Base-by-base conservation (phyloP, 148 eudicot genomes). In the Cornus controversa region DNA sequence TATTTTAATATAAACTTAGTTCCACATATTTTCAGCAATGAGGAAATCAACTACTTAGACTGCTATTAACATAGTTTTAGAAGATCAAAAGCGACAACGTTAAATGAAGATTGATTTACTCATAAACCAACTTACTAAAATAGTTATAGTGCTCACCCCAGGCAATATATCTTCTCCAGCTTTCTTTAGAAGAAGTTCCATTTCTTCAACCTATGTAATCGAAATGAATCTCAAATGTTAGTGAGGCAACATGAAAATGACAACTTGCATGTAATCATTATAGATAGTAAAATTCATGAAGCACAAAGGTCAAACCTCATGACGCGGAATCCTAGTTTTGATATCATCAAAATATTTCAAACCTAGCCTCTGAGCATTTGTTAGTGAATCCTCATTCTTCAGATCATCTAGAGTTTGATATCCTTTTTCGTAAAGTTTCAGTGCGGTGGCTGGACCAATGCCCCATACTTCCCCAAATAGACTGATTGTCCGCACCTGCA, bases 381-480 rank as follows among this genome's bases (percentile, higher is more conserved):
- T 89, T 60, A 93, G 74, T 71, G 98, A 90, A 47, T 84, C 88
- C 40, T 93, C 98, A 40, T 81, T 84, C 82, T 86, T 79, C 75
- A 96, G 86, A 85, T 96, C 97, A 81, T 93, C 91, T 67, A 96
- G 84, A 54, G 90, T 87, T 58, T 91, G 86, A 73, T 93, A 80
- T 69, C 99, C 99, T 87, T 91, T 96, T 40, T 96, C 99, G 77
- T 90, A 96, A 57, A 96, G 89, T 85, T 96, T 93, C 75, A 86
- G 74, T 24, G 98, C 98, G 67, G 99, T 96, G 53, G 99, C 90
- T 57, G 99, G 95, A 80, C 99, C 99, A 78, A 96, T 77, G 15
- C 99, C 99, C 99, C 99, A 96, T 75, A 96, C 91, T 80, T 91
- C 97, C 70, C 97, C 98, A 85, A 93, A 96, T 69, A 93, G 84